Evolutionary conservation across 2,329 filamentous ascomycete species (phyloP), one percentile per base, ranked within the genome.

Genomic region (Nannizzia gypsea): DNA sequence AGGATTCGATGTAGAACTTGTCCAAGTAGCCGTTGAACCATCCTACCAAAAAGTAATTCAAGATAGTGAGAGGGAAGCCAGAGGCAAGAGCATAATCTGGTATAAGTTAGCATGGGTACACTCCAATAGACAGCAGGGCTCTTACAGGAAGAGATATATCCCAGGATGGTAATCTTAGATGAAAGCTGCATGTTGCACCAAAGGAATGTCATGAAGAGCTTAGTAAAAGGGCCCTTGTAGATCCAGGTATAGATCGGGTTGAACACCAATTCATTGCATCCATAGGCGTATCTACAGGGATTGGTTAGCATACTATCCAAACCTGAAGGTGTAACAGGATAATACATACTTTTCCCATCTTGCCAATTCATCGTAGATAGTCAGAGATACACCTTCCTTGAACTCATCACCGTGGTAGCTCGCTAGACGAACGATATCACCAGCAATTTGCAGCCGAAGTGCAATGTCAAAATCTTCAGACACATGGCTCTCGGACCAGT

Each of bases 251-350:
- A 81, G 62, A 92, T 77, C 2, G 88, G 89, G 69, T 92, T 81
- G 77, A 93, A 92, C 60, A 92, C 79, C 60, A 92, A 78, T 75
- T 91, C 88, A 71, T 88, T 89, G 74, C 89, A 91, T 40, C 88
- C 88, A 67, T 90, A 91, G 2, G 88, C 89, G 55, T 69, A 69
- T 38, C 64, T 65, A 59, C 3, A 8, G 36, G 17, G n/a, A 1
- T 9, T 1, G 9, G 20, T 46, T 46, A 44, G 4, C 42, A 15
- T 20, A 6, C 3, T 15, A 8, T 22, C n/a, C 50, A 26, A 20
- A 1, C 8, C 3, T 9, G 4, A 2, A 46, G 42, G 11, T 3
- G 6, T 20, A 24, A 4, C 22, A 2, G n/a, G n/a, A 1, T 2
- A 90, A 36, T 1, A 88, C 89, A 44, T 68, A 69, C 73, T 92